phyloP scores from a whole-genome alignment of 163 green algal genomes.

The Volvox carteri region DNA sequence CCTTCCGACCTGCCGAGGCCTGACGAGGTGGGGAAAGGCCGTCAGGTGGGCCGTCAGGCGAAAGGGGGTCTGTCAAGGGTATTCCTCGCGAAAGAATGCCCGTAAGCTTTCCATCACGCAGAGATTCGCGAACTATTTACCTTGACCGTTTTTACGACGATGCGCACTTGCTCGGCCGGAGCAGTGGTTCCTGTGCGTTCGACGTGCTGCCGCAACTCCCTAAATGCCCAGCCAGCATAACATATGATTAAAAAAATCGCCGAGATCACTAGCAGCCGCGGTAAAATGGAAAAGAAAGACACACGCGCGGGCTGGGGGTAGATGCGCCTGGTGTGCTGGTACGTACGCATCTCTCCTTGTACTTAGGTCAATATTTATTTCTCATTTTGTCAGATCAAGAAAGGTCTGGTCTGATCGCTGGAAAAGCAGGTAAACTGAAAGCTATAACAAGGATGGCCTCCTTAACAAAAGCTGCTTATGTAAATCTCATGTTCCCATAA shows the following conservation, averaged over 20 bases:
- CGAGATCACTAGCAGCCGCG: neutral
- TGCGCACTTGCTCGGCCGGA: neutral
- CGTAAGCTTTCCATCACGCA: no score
- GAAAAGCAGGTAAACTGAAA: neutral
- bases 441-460: no score
- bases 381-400: neutral
- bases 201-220: neutral
- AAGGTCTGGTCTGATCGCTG: neutral
- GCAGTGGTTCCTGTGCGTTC: neutral
- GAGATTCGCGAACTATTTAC: no score
- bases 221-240: constrained; percentile 52
- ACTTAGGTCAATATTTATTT: neutral
- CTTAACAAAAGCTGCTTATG: no score
- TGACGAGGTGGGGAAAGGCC: no score
- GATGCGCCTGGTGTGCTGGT: constrained; percentile 34
- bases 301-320: neutral
- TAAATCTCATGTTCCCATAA: no score
- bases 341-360: constrained; percentile 25
- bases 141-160: constrained; percentile 5
- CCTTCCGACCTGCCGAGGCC: no score
- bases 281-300: neutral
- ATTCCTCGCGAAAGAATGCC: no score
- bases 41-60: neutral
- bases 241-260: constrained; percentile 29
- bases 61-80: no score